phyloP scores from a whole-genome alignment of 2,329 filamentous ascomycete genomes.

The Fusarium sp. region DNA sequence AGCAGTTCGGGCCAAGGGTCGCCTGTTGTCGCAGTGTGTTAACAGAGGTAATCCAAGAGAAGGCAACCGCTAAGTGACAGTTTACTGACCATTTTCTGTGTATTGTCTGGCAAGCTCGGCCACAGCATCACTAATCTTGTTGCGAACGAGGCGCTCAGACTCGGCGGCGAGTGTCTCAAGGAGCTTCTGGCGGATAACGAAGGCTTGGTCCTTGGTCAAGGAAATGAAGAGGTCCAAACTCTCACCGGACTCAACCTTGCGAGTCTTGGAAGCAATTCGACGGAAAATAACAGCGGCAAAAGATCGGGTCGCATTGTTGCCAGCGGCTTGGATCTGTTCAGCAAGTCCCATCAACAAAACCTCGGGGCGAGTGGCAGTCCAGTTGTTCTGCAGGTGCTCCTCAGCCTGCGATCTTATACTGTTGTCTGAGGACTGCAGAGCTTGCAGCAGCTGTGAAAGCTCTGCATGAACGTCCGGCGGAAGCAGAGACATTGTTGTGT shows the following conservation, averaged over 20 bases:
- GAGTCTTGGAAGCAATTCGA: conserved; percentile 89
- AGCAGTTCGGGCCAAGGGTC: conserved; percentile 93
- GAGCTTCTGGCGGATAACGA: conserved; percentile 86
- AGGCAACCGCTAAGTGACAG: neutral
- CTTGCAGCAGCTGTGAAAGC: conserved; percentile 88
- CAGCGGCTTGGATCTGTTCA: conserved; percentile 88
- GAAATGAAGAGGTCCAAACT: conserved; percentile 89
- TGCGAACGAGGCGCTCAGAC: conserved; percentile 80
- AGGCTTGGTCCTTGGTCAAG: conserved; percentile 79
- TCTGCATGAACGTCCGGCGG: conserved; percentile 87
- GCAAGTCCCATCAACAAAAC: conserved; percentile 93
- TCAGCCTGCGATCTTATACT: conserved; percentile 87
- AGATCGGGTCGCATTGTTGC: conserved; percentile 84
- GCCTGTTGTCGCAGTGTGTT: conserved; percentile 64
- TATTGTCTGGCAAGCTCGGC: conserved; percentile 97
- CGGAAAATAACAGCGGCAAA: conserved; percentile 96
- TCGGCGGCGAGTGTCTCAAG: conserved; percentile 84
- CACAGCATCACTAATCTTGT: conserved; percentile 98
- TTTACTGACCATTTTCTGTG: conserved; percentile 84
- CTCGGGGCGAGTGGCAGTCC: conserved; percentile 86
- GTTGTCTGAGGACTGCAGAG: conserved; percentile 92
- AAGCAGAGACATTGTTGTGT: conserved; percentile 82
- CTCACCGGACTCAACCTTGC: conserved; percentile 80
- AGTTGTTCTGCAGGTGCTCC: conserved; percentile 90
- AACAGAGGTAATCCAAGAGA: conserved; percentile 17